These are phyloP conservation scores for Elaeis guineensis DNA, from an alignment of 176 grass and related monocot species.

Conservation along the genomic window DNA sequence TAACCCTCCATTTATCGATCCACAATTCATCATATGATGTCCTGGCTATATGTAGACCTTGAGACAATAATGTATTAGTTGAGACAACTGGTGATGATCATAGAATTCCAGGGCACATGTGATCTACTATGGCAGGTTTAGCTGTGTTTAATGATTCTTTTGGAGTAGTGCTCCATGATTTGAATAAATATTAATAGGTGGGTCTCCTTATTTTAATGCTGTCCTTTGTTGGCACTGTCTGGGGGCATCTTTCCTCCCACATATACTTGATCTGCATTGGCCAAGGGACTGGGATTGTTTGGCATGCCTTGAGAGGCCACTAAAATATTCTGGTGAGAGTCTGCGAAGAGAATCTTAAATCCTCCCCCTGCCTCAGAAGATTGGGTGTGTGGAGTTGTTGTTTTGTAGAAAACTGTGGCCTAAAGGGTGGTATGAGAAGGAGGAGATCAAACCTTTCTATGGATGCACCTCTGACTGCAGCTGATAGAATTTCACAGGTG, in stretches of 20 bases:
- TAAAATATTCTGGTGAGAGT: slow-evolving; percentile 5
- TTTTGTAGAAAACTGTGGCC: not conserved
- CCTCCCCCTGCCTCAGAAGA: not conserved
- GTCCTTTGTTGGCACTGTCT: slow-evolving; percentile 8
- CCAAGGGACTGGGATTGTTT: slow-evolving; percentile 4
- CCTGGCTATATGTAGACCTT: not conserved
- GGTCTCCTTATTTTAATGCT: slow-evolving; percentile 4
- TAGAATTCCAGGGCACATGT: slow-evolving; percentile 1
- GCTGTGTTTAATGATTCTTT: slow-evolving; percentile 9
- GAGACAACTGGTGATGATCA: slow-evolving; percentile 6
- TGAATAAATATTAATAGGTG: slow-evolving; percentile 1
- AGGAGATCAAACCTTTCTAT: too few relatives aligned
- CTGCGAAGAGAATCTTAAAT: not conserved
- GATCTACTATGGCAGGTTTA: slow-evolving; percentile 1
- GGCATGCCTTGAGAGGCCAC: slow-evolving; percentile 4
- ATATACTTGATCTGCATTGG: slow-evolving; percentile 11
- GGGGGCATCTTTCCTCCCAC: slow-evolving; percentile 10
- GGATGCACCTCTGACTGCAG: too few relatives aligned
- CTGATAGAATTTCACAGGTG: too few relatives aligned
- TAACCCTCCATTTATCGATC: not conserved
- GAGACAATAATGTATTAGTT: not conserved
- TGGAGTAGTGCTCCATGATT: slow-evolving; percentile 3
- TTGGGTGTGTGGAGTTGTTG: slow-evolving; percentile 6
- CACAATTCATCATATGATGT: too few relatives aligned
- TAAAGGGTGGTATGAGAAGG: too few relatives aligned